A percentile compares a stretch with the other conserved stretches of the same genome.
These are phyloP conservation scores for Cetradonia linearis DNA, from an alignment of 495 filamentous ascomycete genomes.

Conservation along the genomic window DNA sequence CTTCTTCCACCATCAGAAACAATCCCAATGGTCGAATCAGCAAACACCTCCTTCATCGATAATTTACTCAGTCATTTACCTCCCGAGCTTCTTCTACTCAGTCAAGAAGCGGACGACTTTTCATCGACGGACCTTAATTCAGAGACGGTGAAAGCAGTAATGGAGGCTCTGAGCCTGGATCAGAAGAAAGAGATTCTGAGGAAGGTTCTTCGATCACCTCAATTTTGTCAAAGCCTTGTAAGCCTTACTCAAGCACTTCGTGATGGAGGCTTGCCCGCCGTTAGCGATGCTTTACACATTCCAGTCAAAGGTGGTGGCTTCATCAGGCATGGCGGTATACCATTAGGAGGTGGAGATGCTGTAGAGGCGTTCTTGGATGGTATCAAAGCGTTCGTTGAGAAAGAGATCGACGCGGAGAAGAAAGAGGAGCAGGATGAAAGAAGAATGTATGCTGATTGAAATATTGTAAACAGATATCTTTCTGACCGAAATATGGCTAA, in stretches of 20 bases:
- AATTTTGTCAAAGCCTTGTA: slow-evolving; percentile 76
- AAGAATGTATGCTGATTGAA: slow-evolving; percentile 42
- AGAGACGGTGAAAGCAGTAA: slow-evolving; percentile 56
- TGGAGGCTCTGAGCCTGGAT: slow-evolving; percentile 57
- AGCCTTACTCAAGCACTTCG: slow-evolving; percentile 78
- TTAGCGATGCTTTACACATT: slow-evolving; percentile 76
- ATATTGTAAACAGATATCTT: neutral
- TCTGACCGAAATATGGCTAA: neutral
- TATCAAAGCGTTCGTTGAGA: slow-evolving; percentile 64
- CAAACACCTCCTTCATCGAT: slow-evolving; percentile 55
- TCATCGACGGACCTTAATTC: slow-evolving; percentile 53
- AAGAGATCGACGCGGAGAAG: slow-evolving; percentile 44
- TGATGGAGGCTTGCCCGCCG: slow-evolving; percentile 84
- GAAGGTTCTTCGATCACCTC: slow-evolving; percentile 79
- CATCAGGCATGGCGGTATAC: slow-evolving; percentile 58
- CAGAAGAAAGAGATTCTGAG: slow-evolving; percentile 77
- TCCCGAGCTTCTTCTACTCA: slow-evolving; percentile 57
- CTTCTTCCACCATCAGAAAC: slow-evolving; percentile 69
- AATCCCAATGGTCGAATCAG: slow-evolving; percentile 60
- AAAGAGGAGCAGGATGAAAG: slow-evolving; percentile 34
- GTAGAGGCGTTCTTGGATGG: slow-evolving; percentile 86
- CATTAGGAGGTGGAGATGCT: slow-evolving; percentile 78
- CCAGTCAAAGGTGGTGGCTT: slow-evolving; percentile 73
- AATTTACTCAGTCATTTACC: slow-evolving; percentile 69
- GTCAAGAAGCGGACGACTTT: slow-evolving; percentile 51